A percentile compares a stretch with the other conserved stretches of the same genome.
Conservation (phyloP, 805 yeast genomes). For the Metschnikowia chrysomelidarum region DNA sequence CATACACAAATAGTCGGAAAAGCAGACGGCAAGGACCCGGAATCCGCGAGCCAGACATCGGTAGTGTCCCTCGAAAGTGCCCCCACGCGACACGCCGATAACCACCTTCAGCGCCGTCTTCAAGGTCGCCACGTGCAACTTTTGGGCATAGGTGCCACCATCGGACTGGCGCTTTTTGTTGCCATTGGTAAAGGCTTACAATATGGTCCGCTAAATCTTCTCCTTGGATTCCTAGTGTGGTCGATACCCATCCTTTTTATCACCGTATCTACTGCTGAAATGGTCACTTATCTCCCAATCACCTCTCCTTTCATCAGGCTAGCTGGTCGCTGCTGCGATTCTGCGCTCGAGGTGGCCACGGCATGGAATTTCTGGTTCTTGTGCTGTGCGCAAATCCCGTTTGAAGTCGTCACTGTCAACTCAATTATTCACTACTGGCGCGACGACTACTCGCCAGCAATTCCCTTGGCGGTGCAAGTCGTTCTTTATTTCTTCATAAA, state of each 20-base stretch:
- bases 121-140: constrained; percentile 73
- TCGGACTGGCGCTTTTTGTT: constrained; percentile 78
- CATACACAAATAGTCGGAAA: neutral
- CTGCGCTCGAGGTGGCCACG: constrained; percentile 68
- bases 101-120: constrained; percentile 42
- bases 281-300: constrained; percentile 74
- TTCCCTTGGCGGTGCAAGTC: constrained; percentile 63
- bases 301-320: constrained; percentile 73
- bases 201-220: constrained; percentile 64
- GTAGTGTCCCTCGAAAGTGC: constrained; percentile 9
- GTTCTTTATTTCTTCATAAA: constrained; percentile 56
- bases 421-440: constrained; percentile 81
- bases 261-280: constrained; percentile 73
- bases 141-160: constrained; percentile 78
- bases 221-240: constrained; percentile 68
- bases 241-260: constrained; percentile 65
- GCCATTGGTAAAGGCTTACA: constrained; percentile 64
- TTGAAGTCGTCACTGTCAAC: constrained; percentile 78
- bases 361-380: constrained; percentile 81
- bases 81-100: constrained; percentile 13
- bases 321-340: constrained; percentile 75
- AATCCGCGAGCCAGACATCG: constrained; percentile 8
- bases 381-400: constrained; percentile 76
- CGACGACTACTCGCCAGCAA: constrained; percentile 70
- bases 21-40: neutral